Base-by-base conservation (phyloP, 306 rosid genomes). In the Crataegus laevigata region DNA sequence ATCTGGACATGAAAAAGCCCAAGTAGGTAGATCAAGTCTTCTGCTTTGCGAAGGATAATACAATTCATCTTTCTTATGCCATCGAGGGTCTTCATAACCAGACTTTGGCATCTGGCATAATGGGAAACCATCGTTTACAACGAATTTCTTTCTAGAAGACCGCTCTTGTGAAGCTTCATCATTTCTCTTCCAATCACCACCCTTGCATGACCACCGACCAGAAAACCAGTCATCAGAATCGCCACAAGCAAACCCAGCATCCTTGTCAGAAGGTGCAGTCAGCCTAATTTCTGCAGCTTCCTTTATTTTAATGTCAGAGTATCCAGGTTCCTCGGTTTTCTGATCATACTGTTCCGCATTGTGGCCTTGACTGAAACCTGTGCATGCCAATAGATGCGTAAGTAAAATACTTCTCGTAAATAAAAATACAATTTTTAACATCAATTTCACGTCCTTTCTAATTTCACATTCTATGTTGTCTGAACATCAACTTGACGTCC, bases 161-260 rank as follows among this genome's bases (percentile, higher is more conserved):
- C 85, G 85, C 78, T 90, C 98, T 80, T 80, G 96, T 60, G 82
- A 59, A 70, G 85, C 76, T 71, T 96, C 99, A 30, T 96, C 99
- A 47, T 87, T 92, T 84, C 98, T 90, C 86, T 82, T 90, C 98
- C 99, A 96, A 83, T 96, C 99, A 43, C 99, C 99, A 79, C 99
- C 99, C 82, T 90, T 96, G 91, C 99, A 96, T 63, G 98, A 78
- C 99, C 99, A 96, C 68, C 76, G 86, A 43, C 91, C 84, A 79
- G 91, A 89, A 89, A 86, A 89, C 96, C 91, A 92, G 75, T 96
- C 99, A 67, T 75, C 74, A 70, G 87, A 74, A 55, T 86, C 84
- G 38, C 82, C 88, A 73, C 52, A 62, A 60, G 84, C 68, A 75
- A 75, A 42, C 71, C 75, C 88, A 82, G 60, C 72, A 62, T 88